Base-by-base conservation (phyloP, 2,329 filamentous ascomycete genomes). In the Aureobasidium sp. region DNA sequence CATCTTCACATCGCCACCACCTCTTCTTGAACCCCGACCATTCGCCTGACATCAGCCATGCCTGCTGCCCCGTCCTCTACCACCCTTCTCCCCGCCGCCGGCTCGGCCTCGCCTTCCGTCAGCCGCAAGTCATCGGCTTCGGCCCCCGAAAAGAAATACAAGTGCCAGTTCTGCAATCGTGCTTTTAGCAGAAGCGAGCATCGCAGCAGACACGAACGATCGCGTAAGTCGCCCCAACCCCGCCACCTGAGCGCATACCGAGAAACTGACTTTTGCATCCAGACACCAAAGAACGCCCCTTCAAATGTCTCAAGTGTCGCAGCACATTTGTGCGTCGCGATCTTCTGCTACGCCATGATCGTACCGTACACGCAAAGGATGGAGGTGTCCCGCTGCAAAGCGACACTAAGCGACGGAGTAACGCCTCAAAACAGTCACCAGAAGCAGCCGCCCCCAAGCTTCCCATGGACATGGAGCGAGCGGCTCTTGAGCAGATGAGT, bases 251-350 rank as follows among this genome's bases (percentile, higher is more conserved):
- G 35, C 35, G 27, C 41, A 7, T n/a, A 6, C 39, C n/a, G 14
- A 22, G 16, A 42, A n/a, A 22, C 54, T 56, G 45, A 55, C 44
- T 22, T 34, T 2, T 37, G 48, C 48, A 17, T 54, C 57, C 71
- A 97, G 91, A 97, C 72, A 98, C 93, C 60, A 98, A 98, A 74
- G 93, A 97, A 73, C 85, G 93, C 59, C 93, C 93, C 32, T 98
- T 98, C 80, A 97, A 97, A 71, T 98, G 93, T 74, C 80, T 89
- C 76, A 98, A 98, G 76, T 98, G 93, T 73, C 82, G 90, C 67
- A 96, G 90, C 78, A 98, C 93, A 57, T 98, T 98, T 69, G 93
- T 98, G 64, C 88, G 93, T 70, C 88, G 93, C 72, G 93, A 98
- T 74, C 80, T 98, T 58, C 84, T 98, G 50, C 83, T 98, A 61